Percentiles rank a stretch among this genome's conserved stretches.
Conservation (phyloP, 495 filamentous ascomycete species). For the Podospora pseudopauciseta region DNA sequence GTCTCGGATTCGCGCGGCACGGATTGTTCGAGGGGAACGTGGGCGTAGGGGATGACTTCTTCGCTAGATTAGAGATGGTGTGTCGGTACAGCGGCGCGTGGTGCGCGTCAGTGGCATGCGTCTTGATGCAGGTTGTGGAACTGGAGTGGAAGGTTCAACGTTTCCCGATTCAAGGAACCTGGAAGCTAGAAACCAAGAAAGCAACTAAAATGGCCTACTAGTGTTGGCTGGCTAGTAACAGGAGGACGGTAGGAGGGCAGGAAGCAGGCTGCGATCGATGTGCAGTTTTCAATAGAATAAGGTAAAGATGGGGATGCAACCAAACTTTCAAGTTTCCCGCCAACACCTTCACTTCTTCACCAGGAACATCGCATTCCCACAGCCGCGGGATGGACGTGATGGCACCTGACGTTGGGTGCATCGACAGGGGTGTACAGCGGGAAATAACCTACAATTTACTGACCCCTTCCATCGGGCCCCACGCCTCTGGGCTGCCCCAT, state of each 20-base stretch:
- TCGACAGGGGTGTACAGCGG: neutral
- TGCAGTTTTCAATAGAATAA: neutral
- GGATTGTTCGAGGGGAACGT: neutral
- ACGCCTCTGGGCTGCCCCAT: neutral
- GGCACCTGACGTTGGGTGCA: neutral
- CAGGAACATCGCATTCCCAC: neutral
- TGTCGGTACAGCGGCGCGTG: neutral
- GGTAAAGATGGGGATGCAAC: neutral
- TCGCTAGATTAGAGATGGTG: neutral
- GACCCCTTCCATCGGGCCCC: slow-evolving; percentile 1
- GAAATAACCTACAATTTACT: slow-evolving; percentile 1
- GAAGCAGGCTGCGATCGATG: neutral
- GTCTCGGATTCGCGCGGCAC: slow-evolving; percentile 1
- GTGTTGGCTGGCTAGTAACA: neutral
- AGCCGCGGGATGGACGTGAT: neutral
- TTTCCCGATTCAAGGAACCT: neutral
- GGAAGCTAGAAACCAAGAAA: neutral
- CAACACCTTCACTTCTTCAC: neutral
- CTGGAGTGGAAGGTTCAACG: neutral
- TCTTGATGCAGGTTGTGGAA: neutral
- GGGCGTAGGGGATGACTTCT: neutral
- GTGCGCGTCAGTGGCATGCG: slow-evolving; percentile 8
- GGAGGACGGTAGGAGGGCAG: neutral
- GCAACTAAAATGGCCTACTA: neutral
- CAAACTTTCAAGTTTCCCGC: neutral